These are phyloP conservation scores for Ilyonectria mors-panacis DNA, from an alignment of 2,329 filamentous ascomycete species.

Conservation along the genomic window DNA sequence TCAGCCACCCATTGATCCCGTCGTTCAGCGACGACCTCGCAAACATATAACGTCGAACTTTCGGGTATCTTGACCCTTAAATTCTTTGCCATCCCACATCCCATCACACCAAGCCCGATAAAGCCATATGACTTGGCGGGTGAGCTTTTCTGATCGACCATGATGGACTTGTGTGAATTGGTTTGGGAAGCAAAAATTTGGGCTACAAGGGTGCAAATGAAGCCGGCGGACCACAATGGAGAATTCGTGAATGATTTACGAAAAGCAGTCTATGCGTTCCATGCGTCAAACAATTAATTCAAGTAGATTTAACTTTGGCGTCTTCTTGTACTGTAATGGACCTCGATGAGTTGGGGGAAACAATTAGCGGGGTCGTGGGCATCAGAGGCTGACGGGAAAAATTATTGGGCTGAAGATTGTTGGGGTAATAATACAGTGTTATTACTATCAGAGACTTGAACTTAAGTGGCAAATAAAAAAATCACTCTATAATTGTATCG, in stretches of 20 bases:
- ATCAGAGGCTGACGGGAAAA: not conserved
- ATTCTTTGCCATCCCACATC: conserved; percentile 55
- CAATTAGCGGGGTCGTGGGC: not conserved
- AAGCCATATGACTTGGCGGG: conserved; percentile 9
- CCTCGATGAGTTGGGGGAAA: not conserved
- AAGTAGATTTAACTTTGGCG: not conserved
- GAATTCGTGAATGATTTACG: not conserved
- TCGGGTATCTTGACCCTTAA: conserved; percentile 44
- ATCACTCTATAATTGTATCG: too few relatives aligned
- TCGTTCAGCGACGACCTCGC: conserved; percentile 39
- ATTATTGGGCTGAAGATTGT: not conserved
- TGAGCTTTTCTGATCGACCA: not conserved
- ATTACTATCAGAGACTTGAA: too few relatives aligned
- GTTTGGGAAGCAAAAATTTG: not conserved
- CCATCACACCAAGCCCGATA: conserved; percentile 52
- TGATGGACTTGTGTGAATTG: not conserved
- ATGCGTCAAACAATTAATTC: not conserved
- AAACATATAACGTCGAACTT: conserved; percentile 48
- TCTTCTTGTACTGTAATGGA: not conserved
- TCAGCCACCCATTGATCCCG: conserved; percentile 10
- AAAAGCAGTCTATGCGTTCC: not conserved
- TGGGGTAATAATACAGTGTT: not conserved
- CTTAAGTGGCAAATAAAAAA: too few relatives aligned
- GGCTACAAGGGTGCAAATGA: not conserved
- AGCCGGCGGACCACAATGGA: not conserved